Conservation (phyloP, 805 yeast species). For the Yarrowia divulgata region DNA sequence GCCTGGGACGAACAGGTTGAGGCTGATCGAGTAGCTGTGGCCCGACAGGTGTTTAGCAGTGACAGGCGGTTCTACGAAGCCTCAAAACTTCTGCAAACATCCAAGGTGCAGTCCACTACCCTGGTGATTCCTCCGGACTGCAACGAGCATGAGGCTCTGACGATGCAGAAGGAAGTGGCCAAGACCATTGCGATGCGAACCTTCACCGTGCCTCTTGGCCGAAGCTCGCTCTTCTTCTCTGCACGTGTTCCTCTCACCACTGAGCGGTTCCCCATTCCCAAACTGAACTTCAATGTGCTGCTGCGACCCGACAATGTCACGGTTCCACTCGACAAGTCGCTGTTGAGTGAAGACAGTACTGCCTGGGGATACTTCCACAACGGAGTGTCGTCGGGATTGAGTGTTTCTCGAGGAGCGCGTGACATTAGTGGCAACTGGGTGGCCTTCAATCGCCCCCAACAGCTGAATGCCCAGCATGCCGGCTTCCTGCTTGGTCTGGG, state of each 20-base stretch:
- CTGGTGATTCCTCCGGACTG: slow-evolving; percentile 53
- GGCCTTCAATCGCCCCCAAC: slow-evolving; percentile 78
- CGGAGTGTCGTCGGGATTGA: slow-evolving; percentile 87
- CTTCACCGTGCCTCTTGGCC: slow-evolving; percentile 75
- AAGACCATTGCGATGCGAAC: slow-evolving; percentile 72
- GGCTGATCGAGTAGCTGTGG: slow-evolving; percentile 70
- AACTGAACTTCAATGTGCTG: slow-evolving; percentile 69
- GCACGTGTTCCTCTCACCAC: slow-evolving; percentile 80
- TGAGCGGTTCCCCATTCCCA: slow-evolving; percentile 82
- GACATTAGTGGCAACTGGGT: slow-evolving; percentile 92
- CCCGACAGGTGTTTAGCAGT: slow-evolving; percentile 72
- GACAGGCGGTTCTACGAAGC: slow-evolving; percentile 85
- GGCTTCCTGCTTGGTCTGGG: slow-evolving; percentile 95
- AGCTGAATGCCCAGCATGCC: slow-evolving; percentile 84
- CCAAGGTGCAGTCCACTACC: slow-evolving; percentile 62
- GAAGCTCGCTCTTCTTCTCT: slow-evolving; percentile 74
- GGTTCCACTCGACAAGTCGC: slow-evolving; percentile 63
- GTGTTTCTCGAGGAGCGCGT: slow-evolving; percentile 69
- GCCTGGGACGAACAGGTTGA: slow-evolving; percentile 79
- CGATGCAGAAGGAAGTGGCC: slow-evolving; percentile 64
- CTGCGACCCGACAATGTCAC: slow-evolving; percentile 73
- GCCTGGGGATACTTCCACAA: slow-evolving; percentile 92
- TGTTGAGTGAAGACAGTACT: slow-evolving; percentile 48
- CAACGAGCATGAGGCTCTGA: slow-evolving; percentile 63
- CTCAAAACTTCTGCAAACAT: slow-evolving; percentile 72